Conservation (phyloP, 1,139 yeast species). For the Maudiozyma humilis region DNA sequence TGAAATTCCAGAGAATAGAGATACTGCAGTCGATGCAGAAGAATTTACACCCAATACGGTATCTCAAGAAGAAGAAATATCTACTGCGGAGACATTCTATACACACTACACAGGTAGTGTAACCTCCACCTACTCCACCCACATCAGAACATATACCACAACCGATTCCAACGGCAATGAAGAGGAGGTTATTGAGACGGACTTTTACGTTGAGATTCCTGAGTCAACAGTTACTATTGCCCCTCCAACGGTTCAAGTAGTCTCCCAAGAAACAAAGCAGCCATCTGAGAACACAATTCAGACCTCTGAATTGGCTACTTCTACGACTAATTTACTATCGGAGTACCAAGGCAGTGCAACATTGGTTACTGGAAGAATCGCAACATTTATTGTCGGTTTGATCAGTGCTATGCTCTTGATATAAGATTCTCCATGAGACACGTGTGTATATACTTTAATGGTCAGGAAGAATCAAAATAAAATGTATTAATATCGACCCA, state of each 20-base stretch:
- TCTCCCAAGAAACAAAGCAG: neutral
- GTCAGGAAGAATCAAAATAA: no score
- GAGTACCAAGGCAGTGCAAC: neutral
- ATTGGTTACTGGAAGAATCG: neutral
- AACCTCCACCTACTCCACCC: conserved; percentile 1
- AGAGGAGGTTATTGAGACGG: neutral
- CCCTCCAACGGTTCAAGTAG: neutral
- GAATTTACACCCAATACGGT: neutral
- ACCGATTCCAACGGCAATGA: neutral
- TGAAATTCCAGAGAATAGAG: neutral
- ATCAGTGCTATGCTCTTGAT: neutral
- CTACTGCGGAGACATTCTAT: neutral
- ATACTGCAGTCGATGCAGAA: neutral
- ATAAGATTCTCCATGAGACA: no score
- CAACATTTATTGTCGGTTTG: neutral
- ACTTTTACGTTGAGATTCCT: neutral
- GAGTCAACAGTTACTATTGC: neutral
- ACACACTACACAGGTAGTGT: neutral
- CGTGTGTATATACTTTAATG: no score
- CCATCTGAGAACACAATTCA: neutral
- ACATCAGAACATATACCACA: neutral
- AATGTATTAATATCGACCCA: no score
- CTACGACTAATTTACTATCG: neutral
- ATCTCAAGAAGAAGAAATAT: neutral
- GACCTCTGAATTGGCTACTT: neutral